Evolutionary conservation across 345 rosid genomes (phyloP).

Genomic region (Salix suchowensis): DNA sequence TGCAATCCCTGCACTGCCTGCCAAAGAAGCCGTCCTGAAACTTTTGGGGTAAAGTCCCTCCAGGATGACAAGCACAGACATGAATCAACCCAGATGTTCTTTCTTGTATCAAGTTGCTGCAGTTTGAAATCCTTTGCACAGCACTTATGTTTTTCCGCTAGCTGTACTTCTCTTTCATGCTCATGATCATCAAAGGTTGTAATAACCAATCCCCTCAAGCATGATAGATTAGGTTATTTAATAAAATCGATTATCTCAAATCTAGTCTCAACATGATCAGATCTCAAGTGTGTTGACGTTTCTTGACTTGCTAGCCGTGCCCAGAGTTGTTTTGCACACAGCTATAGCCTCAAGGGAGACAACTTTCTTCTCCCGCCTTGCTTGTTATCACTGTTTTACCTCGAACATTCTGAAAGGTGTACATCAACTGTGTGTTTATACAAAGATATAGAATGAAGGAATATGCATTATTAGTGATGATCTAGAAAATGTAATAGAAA

Average conservation of each 20-base stretch:
- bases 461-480: too few species aligned
- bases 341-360: background rate
- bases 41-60: conserved; percentile 25
- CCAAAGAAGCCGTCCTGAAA: conserved; percentile 56
- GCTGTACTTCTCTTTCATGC: background rate
- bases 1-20: conserved; percentile 89
- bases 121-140: background rate
- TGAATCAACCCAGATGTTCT: background rate
- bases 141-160: background rate
- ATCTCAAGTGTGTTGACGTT: background rate
- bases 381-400: background rate
- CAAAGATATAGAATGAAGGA: too few species aligned
- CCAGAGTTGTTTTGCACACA: background rate
- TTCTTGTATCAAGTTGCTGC: background rate
- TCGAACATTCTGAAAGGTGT: background rate
- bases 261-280: too few species aligned
- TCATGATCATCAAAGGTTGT: background rate
- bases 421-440: too few species aligned
- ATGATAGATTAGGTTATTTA: background rate
- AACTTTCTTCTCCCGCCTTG: background rate
- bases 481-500: too few species aligned
- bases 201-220: background rate
- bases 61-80: background rate
- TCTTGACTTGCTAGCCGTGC: background rate
- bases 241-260: background rate